A percentile compares a stretch with the other conserved stretches of the same genome.
Evolutionary conservation across 2,329 filamentous ascomycete genomes (phyloP).

Genomic region (Fusarium miscanthi): DNA sequence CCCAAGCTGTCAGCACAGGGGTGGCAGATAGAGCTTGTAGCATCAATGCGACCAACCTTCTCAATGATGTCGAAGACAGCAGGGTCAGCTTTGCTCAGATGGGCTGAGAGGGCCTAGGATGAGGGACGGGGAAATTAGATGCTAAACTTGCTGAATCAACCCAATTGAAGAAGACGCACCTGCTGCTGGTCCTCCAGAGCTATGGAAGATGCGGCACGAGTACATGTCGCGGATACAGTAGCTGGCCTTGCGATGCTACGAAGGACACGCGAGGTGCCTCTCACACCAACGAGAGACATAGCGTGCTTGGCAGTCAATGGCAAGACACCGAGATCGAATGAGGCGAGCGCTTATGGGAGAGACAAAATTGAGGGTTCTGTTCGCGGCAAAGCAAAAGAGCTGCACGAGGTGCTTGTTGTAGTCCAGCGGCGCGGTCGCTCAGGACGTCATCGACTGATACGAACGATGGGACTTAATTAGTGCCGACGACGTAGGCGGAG

Average conservation of each 20-base stretch:
- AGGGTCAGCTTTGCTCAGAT: slow-evolving; percentile 87
- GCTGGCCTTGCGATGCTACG: slow-evolving; percentile 53
- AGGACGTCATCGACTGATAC: slow-evolving; percentile 44
- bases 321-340: not conserved
- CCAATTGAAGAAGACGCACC: slow-evolving; percentile 54
- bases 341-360: not conserved
- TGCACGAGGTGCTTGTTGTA: slow-evolving; percentile 17
- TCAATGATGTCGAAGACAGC: slow-evolving; percentile 89
- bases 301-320: slow-evolving; percentile 27
- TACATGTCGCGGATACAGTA: slow-evolving; percentile 36
- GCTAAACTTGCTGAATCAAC: not conserved
- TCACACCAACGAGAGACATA: slow-evolving; percentile 62
- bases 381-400: slow-evolving; percentile 3
- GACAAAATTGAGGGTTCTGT: slow-evolving; percentile 13
- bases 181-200: slow-evolving; percentile 68
- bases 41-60: slow-evolving; percentile 68
- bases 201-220: slow-evolving; percentile 58
- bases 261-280: slow-evolving; percentile 61
- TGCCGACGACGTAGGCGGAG: slow-evolving; percentile 27
- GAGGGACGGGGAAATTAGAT: slow-evolving; percentile 30
- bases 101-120: slow-evolving; percentile 79
- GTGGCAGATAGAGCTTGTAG: not conserved
- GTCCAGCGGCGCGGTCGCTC: slow-evolving; percentile 31
- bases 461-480: slow-evolving; percentile 36
- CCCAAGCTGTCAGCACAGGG: not conserved